Base-by-base conservation (phyloP, 1,284 basidiomycete species). In the Sanghuangporus sanghuang region DNA sequence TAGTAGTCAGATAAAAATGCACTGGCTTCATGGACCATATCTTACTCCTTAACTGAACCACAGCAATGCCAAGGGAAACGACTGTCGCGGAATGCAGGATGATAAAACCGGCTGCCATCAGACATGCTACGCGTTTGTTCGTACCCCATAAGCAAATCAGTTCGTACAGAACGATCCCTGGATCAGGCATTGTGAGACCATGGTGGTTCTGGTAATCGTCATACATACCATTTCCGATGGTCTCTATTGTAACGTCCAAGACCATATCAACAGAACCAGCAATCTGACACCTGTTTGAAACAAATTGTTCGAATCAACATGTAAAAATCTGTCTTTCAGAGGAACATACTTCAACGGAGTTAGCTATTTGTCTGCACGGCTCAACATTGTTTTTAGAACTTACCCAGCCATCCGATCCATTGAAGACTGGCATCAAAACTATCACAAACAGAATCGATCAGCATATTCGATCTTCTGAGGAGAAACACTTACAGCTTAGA, bases 91-190 rank as follows among this genome's bases (percentile, higher is more conserved):
- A 44, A 21, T 61, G 60, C 3, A 56, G 21, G 16, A 56, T 27
- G 8, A 61, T 54, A 42, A 46, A 54, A 16, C 60, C 60, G n/a
- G 53, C 18, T 11, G 53, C 53, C 60, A 61, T 61, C 11, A 61
- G 3, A 8, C 50, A 23, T 7, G 52, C 38, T 6, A 56, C 4
- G 16, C 27, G 18, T 21, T 32, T 54, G 12, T 35, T 46, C 6
- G 35, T 23, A 3, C 9, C 40, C 60, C 60, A 61, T 6, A 61
- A 23, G 1, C 40, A 23, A 9, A 61, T 56, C 16, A 61, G 52
- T 16, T 56, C 40, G 60, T 55, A 55, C 6, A 61, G 60, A 1
- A 61, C 39, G 21, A 61, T 44, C 7, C 52, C 60, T 61, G 23
- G 35, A 12, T 2, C 3, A 2, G 2, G 35, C 32, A 14, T 23